Evolutionary conservation across 768 basidiomycete genomes (phyloP).

Genomic region (Suillus fuscotomentosus): DNA sequence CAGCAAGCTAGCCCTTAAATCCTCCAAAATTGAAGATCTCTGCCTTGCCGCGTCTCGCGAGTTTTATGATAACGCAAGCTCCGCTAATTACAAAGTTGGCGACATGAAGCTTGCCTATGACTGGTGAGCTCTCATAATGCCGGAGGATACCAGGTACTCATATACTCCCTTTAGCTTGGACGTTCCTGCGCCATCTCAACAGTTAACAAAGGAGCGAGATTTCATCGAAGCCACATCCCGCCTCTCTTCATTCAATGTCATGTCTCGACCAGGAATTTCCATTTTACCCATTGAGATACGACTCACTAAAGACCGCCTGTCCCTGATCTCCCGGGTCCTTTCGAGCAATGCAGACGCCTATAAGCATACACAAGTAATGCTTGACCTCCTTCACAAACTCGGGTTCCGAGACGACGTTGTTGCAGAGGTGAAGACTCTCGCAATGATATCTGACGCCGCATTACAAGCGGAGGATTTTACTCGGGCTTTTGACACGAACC

Average conservation of each 20-base stretch:
- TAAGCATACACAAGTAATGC: conserved; percentile 87
- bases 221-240: conserved; percentile 98
- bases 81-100: conserved; percentile 88
- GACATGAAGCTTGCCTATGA: conserved; percentile 98
- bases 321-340: conserved; percentile 83
- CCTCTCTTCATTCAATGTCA: conserved; percentile 88
- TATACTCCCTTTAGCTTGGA: conserved; percentile 53
- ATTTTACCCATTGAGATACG: conserved; percentile 94
- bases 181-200: conserved; percentile 65
- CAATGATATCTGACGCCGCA: conserved; percentile 90
- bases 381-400: conserved; percentile 88
- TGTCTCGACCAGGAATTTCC: conserved; percentile 68
- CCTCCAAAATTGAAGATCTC: conserved; percentile 64
- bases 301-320: conserved; percentile 84
- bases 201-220: conserved; percentile 68
- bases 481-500: conserved; percentile 68
- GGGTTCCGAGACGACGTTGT: conserved; percentile 69
- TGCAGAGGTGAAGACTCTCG: conserved; percentile 80
- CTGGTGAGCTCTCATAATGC: conserved; percentile 53
- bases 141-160: conserved; percentile 11
- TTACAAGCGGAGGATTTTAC: conserved; percentile 78
- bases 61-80: conserved; percentile 92
- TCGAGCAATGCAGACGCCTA: conserved; percentile 85
- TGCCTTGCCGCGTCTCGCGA: conserved; percentile 82
- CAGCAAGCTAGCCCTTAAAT: conserved; percentile 45